Conservation (phyloP, 2,329 filamentous ascomycete genomes). For the Aspergillus alliaceus region DNA sequence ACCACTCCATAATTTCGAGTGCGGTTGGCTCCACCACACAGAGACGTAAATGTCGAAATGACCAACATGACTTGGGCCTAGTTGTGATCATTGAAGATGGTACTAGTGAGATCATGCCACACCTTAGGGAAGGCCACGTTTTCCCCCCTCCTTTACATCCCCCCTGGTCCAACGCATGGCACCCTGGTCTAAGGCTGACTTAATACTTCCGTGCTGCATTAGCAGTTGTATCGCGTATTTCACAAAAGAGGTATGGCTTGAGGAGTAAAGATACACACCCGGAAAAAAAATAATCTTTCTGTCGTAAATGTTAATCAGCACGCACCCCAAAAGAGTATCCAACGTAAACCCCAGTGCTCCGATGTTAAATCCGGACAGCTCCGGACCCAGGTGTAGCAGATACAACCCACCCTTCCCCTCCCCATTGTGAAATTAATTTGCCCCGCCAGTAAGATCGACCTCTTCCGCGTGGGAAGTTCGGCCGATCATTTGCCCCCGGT, state of each 20-base stretch:
- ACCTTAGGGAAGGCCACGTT: constrained; percentile 6
- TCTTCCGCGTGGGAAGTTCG: neutral
- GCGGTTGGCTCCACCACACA: neutral
- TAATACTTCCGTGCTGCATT: neutral
- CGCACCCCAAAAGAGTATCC: constrained; percentile 4
- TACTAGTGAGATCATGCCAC: constrained; percentile 3
- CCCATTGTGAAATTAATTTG: neutral
- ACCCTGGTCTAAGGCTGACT: constrained; percentile 4
- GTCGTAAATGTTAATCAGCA: constrained; percentile 1
- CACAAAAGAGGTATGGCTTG: too few relatives aligned
- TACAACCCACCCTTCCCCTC: neutral
- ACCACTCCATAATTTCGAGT: too few relatives aligned
- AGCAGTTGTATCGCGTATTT: neutral
- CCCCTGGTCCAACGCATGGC: constrained; percentile 5
- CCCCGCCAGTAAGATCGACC: neutral
- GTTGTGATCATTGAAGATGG: neutral
- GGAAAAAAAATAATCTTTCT: too few relatives aligned
- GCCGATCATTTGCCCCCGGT: constrained; percentile 3
- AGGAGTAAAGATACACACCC: too few relatives aligned
- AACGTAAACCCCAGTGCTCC: neutral
- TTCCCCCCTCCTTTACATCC: neutral
- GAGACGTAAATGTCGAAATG: neutral
- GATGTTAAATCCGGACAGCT: neutral
- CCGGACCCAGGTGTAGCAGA: neutral
- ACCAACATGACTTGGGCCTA: neutral